Conservation (phyloP, 1,284 basidiomycete genomes). For the Cryptococcus maquisensis region DNA sequence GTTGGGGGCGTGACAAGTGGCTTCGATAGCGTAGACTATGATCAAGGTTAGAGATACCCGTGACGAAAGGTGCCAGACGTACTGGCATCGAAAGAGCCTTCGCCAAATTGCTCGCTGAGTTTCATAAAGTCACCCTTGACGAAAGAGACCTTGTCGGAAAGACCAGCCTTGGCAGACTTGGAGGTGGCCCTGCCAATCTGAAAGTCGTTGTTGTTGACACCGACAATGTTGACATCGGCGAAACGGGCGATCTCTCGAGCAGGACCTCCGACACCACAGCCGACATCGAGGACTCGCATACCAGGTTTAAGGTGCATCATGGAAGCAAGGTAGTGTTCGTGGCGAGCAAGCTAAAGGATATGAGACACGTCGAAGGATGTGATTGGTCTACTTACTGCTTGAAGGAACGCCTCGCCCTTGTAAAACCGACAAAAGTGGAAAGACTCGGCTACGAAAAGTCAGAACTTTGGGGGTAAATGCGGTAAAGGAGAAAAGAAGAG, state of each 20-base stretch:
- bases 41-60: not conserved
- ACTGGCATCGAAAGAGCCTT: constrained; percentile 92
- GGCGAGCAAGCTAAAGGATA: constrained; percentile 67
- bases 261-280: constrained; percentile 96
- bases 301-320: constrained; percentile 77
- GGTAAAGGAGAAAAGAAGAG: not conserved
- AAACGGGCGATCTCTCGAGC: constrained; percentile 93
- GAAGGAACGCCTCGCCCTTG: constrained; percentile 84
- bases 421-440: constrained; percentile 99
- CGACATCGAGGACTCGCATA: constrained; percentile 96
- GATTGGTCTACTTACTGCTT: constrained; percentile 50
- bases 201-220: constrained; percentile 96
- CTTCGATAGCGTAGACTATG: constrained; percentile 92
- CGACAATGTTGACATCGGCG: constrained; percentile 78
- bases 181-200: constrained; percentile 80
- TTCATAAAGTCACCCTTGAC: constrained; percentile 97
- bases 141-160: constrained; percentile 73
- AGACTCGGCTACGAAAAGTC: constrained; percentile 55
- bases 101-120: constrained; percentile 84
- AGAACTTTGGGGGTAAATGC: not conserved
- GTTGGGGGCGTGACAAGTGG: constrained; percentile 91
- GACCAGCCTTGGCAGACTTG: constrained; percentile 75
- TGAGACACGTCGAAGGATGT: not conserved
- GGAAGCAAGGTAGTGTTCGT: constrained; percentile 94
- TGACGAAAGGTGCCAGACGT: constrained; percentile 31